These are phyloP conservation scores for Stemphylium vesicarium DNA, from an alignment of 2,329 filamentous ascomycete species.

Conservation along the genomic window DNA sequence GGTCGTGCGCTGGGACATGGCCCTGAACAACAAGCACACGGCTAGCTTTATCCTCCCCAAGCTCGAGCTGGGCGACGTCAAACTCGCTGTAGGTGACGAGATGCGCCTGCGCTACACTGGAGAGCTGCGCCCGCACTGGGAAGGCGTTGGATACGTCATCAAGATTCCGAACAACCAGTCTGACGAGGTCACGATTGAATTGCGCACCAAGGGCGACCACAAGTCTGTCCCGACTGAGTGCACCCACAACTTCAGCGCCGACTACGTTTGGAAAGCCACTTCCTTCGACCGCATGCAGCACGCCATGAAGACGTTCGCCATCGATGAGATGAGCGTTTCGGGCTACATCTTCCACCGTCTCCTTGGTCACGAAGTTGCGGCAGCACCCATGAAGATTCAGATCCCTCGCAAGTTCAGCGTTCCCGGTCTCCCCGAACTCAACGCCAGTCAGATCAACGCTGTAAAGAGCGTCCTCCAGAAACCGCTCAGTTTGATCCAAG, in stretches of 20 bases:
- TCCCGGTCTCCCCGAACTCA: constrained; percentile 90
- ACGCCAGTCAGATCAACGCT: constrained; percentile 92
- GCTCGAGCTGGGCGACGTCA: constrained; percentile 96
- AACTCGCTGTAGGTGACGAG: constrained; percentile 95
- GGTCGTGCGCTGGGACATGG: constrained; percentile 91
- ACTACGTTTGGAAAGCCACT: constrained; percentile 99
- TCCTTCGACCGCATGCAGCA: constrained; percentile 99
- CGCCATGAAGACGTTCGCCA: constrained; percentile 98
- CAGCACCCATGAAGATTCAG: constrained; percentile 93
- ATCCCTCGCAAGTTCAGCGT: constrained; percentile 97
- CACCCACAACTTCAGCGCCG: constrained; percentile 96
- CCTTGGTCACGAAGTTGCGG: constrained; percentile 91
- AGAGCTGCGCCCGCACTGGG: constrained; percentile 89
- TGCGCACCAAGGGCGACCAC: constrained; percentile 93
- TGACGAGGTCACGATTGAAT: constrained; percentile 93
- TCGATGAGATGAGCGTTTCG: constrained; percentile 97
- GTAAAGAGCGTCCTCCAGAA: constrained; percentile 95
- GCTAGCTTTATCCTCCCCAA: constrained; percentile 96
- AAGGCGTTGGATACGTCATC: constrained; percentile 97
- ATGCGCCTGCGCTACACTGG: constrained; percentile 98
- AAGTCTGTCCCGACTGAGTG: constrained; percentile 95
- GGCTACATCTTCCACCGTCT: constrained; percentile 98
- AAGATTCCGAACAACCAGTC: constrained; percentile 99
- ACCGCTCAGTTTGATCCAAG: constrained; percentile 93
- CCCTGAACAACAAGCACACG: constrained; percentile 95